Conservation (phyloP, 2,329 filamentous ascomycete genomes). For the Tolypocladium cylindrosporum region DNA sequence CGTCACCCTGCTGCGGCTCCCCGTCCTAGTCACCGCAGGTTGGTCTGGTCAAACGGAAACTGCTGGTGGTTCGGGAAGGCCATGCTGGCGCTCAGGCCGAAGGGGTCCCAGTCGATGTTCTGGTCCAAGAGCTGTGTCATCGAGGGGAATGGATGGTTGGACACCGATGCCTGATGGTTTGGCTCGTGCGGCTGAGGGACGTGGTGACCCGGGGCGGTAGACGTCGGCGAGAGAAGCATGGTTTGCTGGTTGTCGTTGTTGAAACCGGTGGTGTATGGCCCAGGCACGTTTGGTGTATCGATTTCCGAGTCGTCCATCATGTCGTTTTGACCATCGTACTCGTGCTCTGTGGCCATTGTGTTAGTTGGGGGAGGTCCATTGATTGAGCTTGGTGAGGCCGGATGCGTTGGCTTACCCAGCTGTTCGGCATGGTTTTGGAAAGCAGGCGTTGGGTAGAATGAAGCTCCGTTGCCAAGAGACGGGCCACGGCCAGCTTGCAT, state of each 20-base stretch:
- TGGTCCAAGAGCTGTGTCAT: conserved; percentile 62
- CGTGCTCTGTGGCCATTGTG: conserved; percentile 64
- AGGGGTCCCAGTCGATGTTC: conserved; percentile 85
- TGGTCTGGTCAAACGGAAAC: conserved; percentile 62
- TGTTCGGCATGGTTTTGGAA: conserved; percentile 95
- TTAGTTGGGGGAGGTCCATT: conserved; percentile 8
- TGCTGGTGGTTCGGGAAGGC: conserved; percentile 79
- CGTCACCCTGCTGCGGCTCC: background rate
- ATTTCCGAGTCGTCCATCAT: conserved; percentile 77
- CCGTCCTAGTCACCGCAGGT: conserved; percentile 29
- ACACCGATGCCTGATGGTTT: conserved; percentile 19
- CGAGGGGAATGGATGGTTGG: conserved; percentile 43
- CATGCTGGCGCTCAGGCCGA: conserved; percentile 89
- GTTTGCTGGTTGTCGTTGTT: conserved; percentile 34
- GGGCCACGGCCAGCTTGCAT: conserved; percentile 26
- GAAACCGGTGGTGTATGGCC: conserved; percentile 51
- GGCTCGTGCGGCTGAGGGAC: conserved; percentile 22
- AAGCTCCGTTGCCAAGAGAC: conserved; percentile 27
- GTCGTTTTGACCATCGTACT: conserved; percentile 85
- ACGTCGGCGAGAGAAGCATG: conserved; percentile 30
- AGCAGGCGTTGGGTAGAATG: conserved; percentile 69
- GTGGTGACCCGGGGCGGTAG: conserved; percentile 22
- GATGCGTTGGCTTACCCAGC: conserved; percentile 62
- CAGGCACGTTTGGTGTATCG: conserved; percentile 55
- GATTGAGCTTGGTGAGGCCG: background rate